Conservation (phyloP, 2,329 filamentous ascomycete species). For the Neofusicoccum parvum region DNA sequence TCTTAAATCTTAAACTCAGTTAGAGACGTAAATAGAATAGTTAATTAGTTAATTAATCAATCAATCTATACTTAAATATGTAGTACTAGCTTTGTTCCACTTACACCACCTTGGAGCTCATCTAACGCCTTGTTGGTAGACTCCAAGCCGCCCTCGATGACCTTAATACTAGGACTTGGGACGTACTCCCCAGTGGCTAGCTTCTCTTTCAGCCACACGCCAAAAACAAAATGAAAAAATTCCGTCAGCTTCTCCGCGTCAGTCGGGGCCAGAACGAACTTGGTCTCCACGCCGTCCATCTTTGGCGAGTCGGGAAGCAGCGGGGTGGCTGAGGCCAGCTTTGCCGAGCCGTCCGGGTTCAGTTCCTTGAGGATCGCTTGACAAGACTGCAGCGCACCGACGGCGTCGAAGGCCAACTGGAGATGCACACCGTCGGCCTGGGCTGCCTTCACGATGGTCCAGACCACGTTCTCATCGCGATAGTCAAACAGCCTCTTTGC, state of each 20-base stretch:
- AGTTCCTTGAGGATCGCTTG: conserved; percentile 26
- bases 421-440: conserved; percentile 18
- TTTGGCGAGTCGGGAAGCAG: conserved; percentile 18
- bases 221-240: conserved; percentile 24
- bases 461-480: conserved; percentile 9
- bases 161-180: conserved; percentile 28
- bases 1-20: too few relatives aligned
- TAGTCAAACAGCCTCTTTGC: conserved; percentile 24
- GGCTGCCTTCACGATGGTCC: conserved; percentile 19
- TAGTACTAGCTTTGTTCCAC: conserved; percentile 29
- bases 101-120: conserved; percentile 27
- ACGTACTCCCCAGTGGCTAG: conserved; percentile 27
- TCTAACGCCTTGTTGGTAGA: conserved; percentile 26
- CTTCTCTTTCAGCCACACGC: conserved; percentile 28
- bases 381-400: not conserved
- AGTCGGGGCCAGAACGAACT: conserved; percentile 24
- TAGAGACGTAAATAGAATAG: too few relatives aligned
- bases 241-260: conserved; percentile 23
- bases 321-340: conserved; percentile 24
- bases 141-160: conserved; percentile 27
- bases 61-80: conserved; percentile 29
- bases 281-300: conserved; percentile 26
- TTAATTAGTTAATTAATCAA: too few relatives aligned
- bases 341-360: conserved; percentile 22
- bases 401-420: conserved; percentile 8